Evolutionary conservation across 805 yeast species (phyloP).

Genomic region (Candida multigemmis): DNA sequence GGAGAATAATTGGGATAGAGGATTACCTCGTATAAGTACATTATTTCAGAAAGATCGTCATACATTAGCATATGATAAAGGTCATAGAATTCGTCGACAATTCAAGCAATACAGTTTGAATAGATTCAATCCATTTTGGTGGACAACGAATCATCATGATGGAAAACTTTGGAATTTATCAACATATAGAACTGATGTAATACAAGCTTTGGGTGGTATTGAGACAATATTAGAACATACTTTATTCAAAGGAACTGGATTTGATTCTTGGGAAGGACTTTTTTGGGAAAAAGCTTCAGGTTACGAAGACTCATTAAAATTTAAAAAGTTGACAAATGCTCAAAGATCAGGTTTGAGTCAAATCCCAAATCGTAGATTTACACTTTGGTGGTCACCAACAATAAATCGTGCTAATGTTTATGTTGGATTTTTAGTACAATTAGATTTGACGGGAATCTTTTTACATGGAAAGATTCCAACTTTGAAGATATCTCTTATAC

Average conservation of each 20-base stretch:
- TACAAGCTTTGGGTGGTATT: constrained; percentile 95
- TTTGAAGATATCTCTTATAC: constrained; percentile 87
- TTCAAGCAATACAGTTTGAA: constrained; percentile 67
- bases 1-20: constrained; percentile 94
- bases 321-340: constrained; percentile 92
- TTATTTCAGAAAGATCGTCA: constrained; percentile 92
- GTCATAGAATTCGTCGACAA: constrained; percentile 76
- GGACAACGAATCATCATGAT: constrained; percentile 90
- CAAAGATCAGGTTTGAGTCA: constrained; percentile 96
- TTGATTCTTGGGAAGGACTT: constrained; percentile 96
- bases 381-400: constrained; percentile 99
- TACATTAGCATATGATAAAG: constrained; percentile 89
- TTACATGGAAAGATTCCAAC: constrained; percentile 98
- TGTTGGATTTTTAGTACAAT: constrained; percentile 93
- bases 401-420: constrained; percentile 96
- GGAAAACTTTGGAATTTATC: constrained; percentile 93
- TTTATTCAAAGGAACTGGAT: constrained; percentile 92
- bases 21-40: constrained; percentile 92
- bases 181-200: constrained; percentile 90
- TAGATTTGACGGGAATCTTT: constrained; percentile 94
- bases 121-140: constrained; percentile 87
- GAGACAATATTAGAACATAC: constrained; percentile 95
- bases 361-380: constrained; percentile 94
- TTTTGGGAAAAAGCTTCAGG: constrained; percentile 99
- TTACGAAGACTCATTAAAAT: constrained; percentile 91